These are phyloP conservation scores for Allium cepa DNA, from an alignment of 106 monocot species.

Conservation along the genomic window DNA sequence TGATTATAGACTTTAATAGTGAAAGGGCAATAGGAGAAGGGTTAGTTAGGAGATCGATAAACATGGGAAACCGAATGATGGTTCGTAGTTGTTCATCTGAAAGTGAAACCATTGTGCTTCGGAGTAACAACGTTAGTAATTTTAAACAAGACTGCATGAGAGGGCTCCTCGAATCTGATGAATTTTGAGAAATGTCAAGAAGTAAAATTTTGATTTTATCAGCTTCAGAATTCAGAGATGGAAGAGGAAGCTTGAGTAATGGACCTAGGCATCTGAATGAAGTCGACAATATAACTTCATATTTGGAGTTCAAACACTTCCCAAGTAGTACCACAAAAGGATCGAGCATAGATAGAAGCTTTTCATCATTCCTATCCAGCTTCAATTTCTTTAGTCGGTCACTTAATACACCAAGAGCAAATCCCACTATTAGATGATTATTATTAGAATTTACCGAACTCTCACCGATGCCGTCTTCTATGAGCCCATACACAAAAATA, in stretches of 20 bases:
- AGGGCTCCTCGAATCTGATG: constrained; percentile 34
- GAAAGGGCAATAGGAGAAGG: constrained; percentile 89
- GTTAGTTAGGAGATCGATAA: constrained; percentile 68
- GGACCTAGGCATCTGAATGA: constrained; percentile 61
- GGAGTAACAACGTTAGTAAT: constrained; percentile 59
- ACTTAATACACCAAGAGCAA: constrained; percentile 71
- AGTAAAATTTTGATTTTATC: constrained; percentile 67
- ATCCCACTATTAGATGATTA: constrained; percentile 58
- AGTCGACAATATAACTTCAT: constrained; percentile 65
- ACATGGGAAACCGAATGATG: constrained; percentile 73
- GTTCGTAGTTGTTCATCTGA: constrained; percentile 64
- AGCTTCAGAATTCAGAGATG: constrained; percentile 48
- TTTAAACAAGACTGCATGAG: constrained; percentile 70
- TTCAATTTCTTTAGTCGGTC: constrained; percentile 75
- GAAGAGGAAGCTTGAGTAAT: constrained; percentile 64
- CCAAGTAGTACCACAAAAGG: constrained; percentile 66
- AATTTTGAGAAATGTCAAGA: constrained; percentile 66
- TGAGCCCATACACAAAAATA: constrained; percentile 82
- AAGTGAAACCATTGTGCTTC: constrained; percentile 51
- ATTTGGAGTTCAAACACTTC: constrained; percentile 63
- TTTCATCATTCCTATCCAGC: constrained; percentile 46
- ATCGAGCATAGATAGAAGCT: constrained; percentile 69
- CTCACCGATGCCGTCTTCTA: constrained; percentile 44
- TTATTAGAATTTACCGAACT: constrained; percentile 11
- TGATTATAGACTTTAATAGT: constrained; percentile 78